Conservation (phyloP, 1,284 basidiomycete genomes). For the Fomitopsis pinicola region DNA sequence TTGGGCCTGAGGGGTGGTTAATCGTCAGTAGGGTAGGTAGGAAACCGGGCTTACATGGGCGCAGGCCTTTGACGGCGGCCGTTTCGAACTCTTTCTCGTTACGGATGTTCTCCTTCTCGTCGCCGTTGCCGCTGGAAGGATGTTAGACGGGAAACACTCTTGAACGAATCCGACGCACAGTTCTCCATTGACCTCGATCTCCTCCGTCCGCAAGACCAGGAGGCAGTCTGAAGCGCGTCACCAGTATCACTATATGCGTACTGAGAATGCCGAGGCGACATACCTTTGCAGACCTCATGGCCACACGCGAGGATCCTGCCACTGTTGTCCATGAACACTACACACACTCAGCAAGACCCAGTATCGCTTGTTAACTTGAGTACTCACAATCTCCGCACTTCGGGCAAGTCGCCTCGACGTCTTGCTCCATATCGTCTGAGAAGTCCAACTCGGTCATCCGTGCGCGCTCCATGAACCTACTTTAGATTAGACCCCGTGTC, state of each 20-base stretch:
- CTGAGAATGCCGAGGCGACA: no score
- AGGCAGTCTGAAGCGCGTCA: constrained; percentile 41
- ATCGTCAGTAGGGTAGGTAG: background rate
- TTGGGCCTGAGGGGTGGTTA: constrained; percentile 38
- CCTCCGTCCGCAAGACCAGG: constrained; percentile 42
- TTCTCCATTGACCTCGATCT: constrained; percentile 50
- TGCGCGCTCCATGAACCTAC: constrained; percentile 43
- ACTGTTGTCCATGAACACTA: constrained; percentile 44
- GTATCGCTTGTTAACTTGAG: background rate
- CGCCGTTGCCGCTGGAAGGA: constrained; percentile 42
- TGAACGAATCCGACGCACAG: constrained; percentile 39
- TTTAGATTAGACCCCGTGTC: background rate
- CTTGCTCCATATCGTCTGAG: constrained; percentile 36
- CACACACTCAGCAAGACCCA: background rate
- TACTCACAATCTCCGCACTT: constrained; percentile 50
- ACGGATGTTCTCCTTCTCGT: constrained; percentile 49
- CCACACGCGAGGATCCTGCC: constrained; percentile 52
- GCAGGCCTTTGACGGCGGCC: constrained; percentile 49
- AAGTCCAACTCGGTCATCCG: constrained; percentile 36
- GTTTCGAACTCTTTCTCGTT: constrained; percentile 52
- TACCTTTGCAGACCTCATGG: constrained; percentile 60
- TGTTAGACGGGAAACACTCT: background rate
- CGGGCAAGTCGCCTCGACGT: constrained; percentile 41
- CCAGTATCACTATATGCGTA: background rate
- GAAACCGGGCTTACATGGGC: constrained; percentile 44